A percentile compares a stretch with the other conserved stretches of the same genome.
phyloP scores from a whole-genome alignment of 192 early-diverging fungal genomes.

The Coemansia sp. region DNA sequence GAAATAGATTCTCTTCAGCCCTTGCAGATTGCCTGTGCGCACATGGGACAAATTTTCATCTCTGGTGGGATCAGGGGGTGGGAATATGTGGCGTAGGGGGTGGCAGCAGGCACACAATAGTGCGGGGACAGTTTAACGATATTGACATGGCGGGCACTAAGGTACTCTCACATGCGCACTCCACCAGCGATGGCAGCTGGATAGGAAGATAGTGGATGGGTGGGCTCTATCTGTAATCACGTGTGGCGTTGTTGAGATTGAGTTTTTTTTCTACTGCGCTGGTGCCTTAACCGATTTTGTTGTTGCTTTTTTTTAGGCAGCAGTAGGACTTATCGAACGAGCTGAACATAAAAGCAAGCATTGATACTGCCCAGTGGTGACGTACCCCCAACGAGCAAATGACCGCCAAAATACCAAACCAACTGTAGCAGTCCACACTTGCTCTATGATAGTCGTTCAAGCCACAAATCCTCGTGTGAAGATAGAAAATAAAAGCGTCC shows the following conservation, averaged over 20 bases:
- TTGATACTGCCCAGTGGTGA: neutral
- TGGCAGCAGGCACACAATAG: neutral
- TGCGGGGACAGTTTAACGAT: neutral
- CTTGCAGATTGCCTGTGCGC: neutral
- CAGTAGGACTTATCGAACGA: neutral
- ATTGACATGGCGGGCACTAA: neutral
- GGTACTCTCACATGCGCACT: slow-evolving; percentile 3
- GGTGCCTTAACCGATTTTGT: neutral
- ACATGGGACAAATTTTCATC: neutral
- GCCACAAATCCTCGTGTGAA: neutral
- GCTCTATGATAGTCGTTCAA: neutral
- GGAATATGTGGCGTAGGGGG: neutral
- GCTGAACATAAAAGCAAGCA: neutral
- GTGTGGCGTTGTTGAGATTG: neutral
- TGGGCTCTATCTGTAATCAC: neutral
- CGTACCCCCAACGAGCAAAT: neutral
- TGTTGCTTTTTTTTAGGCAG: neutral
- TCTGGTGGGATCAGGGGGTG: neutral
- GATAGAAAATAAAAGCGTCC: neutral
- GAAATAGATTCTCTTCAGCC: neutral
- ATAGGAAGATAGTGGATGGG: neutral
- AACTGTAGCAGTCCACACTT: neutral
- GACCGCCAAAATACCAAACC: neutral
- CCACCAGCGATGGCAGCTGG: neutral
- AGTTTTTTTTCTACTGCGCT: neutral